A percentile compares a stretch with the other conserved stretches of the same genome.
phyloP scores from a whole-genome alignment of 2,329 filamentous ascomycete species.

The Sporothrix brasiliensis region DNA sequence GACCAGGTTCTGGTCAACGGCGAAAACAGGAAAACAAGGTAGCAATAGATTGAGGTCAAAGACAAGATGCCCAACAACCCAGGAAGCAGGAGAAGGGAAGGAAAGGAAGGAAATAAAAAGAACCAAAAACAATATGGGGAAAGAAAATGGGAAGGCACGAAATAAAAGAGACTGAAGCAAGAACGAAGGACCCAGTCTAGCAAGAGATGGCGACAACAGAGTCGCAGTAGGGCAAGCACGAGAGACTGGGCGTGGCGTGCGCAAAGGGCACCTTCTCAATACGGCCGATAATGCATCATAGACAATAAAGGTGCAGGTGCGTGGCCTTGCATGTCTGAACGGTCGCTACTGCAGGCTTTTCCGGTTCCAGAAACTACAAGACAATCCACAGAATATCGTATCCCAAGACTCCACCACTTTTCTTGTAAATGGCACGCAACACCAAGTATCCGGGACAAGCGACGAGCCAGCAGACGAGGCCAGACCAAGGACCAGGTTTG shows the following conservation, averaged over 20 bases:
- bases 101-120: not conserved
- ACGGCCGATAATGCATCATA: slow-evolving; percentile 1
- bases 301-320: slow-evolving; percentile 3
- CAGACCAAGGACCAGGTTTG: not conserved
- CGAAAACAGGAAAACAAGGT: slow-evolving; percentile 12
- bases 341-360: slow-evolving; percentile 20
- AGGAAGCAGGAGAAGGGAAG: not conserved
- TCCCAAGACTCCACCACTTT: not conserved
- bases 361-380: not conserved
- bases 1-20: not conserved
- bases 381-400: not conserved
- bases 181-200: not conserved
- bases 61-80: not conserved
- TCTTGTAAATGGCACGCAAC: not conserved
- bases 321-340: slow-evolving; percentile 3
- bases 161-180: not conserved
- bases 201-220: slow-evolving; percentile 1
- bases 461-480: not conserved
- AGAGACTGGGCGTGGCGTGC: not conserved
- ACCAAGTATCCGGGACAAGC: not conserved
- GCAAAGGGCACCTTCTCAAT: slow-evolving; percentile 23
- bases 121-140: not conserved
- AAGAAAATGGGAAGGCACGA: not conserved
- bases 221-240: not conserved
- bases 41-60: slow-evolving; percentile 1